Percentiles rank a stretch among this genome's conserved stretches.
These are phyloP conservation scores for Chaetomium sp. DNA, from an alignment of 2,329 filamentous ascomycete genomes.

Conservation along the genomic window DNA sequence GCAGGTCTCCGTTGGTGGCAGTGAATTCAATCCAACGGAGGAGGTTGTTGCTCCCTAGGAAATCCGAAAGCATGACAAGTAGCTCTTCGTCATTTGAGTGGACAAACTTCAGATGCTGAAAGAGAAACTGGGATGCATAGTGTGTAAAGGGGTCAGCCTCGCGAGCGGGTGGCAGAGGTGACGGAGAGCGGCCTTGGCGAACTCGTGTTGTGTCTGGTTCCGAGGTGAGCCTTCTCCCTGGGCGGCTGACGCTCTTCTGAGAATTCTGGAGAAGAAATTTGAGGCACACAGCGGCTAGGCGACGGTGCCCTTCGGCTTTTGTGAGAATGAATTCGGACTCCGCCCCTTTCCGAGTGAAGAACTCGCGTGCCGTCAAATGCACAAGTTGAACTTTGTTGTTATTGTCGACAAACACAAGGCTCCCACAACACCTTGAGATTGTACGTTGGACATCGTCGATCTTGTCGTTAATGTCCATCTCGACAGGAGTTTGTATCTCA, in stretches of 20 bases:
- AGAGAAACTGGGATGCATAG: slow-evolving; percentile 23
- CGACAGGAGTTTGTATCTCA: slow-evolving; percentile 24
- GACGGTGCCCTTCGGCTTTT: slow-evolving; percentile 19
- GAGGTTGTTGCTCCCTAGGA: slow-evolving; percentile 15
- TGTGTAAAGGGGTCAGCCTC: slow-evolving; percentile 3
- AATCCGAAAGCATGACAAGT: slow-evolving; percentile 16
- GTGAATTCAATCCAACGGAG: slow-evolving; percentile 23
- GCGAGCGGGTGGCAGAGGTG: background rate
- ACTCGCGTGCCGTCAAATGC: slow-evolving; percentile 28
- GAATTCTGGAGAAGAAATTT: slow-evolving; percentile 16
- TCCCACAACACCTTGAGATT: slow-evolving; percentile 24
- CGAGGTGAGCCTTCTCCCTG: background rate
- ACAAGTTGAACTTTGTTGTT: slow-evolving; percentile 23
- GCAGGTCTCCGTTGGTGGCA: slow-evolving; percentile 15
- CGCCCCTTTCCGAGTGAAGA: slow-evolving; percentile 15
- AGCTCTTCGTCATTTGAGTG: slow-evolving; percentile 14
- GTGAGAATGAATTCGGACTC: slow-evolving; percentile 24
- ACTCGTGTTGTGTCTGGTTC: background rate
- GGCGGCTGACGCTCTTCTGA: background rate
- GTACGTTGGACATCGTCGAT: slow-evolving; percentile 22
- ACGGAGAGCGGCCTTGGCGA: too few species aligned
- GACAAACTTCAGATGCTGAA: slow-evolving; percentile 20
- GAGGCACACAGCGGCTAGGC: slow-evolving; percentile 25
- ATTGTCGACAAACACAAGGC: slow-evolving; percentile 26
- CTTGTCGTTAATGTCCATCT: slow-evolving; percentile 26